Base-by-base conservation (phyloP, 2,329 filamentous ascomycete genomes). In the Colletotrichum trifolii region DNA sequence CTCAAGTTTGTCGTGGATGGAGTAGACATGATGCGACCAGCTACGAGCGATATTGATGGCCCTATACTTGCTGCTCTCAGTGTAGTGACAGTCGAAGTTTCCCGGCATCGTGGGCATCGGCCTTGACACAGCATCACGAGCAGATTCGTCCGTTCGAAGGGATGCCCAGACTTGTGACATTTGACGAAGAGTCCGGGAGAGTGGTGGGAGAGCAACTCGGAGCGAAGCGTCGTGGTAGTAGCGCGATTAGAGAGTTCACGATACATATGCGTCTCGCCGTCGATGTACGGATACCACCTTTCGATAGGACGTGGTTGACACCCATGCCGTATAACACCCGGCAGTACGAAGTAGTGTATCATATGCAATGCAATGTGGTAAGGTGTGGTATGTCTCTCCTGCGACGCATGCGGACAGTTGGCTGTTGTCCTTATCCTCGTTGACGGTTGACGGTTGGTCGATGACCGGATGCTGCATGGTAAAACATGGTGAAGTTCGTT, bases 121-220 rank as follows among this genome's bases (percentile, higher is more conserved):
- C 39, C 50, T 47, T 43, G 45, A 45, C 15, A 52, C 50, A 50
- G 62, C 57, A 47, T 62, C 50, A 62, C 45, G 45, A 39, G 57
- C 61, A 49, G 34, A 55, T 64, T 65, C 62, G 52, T 65, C 62
- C 40, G 35, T 62, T 62, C 46, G 35, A 56, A 62, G 52, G 58
- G 62, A 65, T 62, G 62, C 62, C 58, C 58, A 62, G 52, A 53
- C 62, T 56, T 62, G 50, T 62, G 62, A 53, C 58, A 52, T 36
- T 65, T 47, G 13, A 50, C n/a, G 35, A 50, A 49, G 38, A 49
- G 40, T 7, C 38, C 25, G 39, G 12, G 50, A 39, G 8, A 15
- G 34, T 7, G 36, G 11, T 38, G 43, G 15, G 42, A 11, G 38
- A 60, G 56, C 43, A 64, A 49, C 39, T 42, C 42, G 49, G 61